Evolutionary conservation across 495 filamentous ascomycete species (phyloP).

Genomic region (Penicillium robsamsonii): DNA sequence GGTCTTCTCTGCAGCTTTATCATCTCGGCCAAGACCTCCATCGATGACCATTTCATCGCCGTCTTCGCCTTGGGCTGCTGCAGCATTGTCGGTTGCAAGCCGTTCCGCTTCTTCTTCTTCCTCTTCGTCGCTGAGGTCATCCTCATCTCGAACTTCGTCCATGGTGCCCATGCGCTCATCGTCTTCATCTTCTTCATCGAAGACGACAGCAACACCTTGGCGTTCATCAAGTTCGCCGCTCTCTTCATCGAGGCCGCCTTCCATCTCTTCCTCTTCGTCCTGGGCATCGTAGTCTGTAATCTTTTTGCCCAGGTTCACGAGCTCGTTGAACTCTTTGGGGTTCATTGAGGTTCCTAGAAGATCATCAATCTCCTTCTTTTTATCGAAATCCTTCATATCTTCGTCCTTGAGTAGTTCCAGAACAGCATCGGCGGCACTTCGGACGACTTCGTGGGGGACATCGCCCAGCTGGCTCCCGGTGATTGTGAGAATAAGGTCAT

Average conservation of each 20-base stretch:
- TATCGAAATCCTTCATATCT: constrained; percentile 94
- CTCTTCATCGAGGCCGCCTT: constrained; percentile 57
- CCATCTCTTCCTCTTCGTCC: constrained; percentile 92
- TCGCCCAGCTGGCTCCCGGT: constrained; percentile 87
- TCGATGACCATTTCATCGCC: constrained; percentile 81
- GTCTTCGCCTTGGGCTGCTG: constrained; percentile 48
- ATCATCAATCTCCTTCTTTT: constrained; percentile 96
- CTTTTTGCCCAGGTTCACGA: constrained; percentile 96
- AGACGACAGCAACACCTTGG: constrained; percentile 95
- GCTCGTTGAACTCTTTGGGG: constrained; percentile 92
- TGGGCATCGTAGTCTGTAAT: constrained; percentile 98
- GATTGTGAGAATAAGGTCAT: constrained; percentile 89
- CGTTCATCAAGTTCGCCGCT: constrained; percentile 83
- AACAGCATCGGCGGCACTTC: constrained; percentile 92
- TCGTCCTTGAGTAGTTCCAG: constrained; percentile 93
- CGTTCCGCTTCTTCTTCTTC: constrained; percentile 52
- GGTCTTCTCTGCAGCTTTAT: constrained; percentile 48
- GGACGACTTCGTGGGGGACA: constrained; percentile 85
- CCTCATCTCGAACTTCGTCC: constrained; percentile 79
- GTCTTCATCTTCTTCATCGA: constrained; percentile 92
- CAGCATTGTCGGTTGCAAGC: constrained; percentile 46
- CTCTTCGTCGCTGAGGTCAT: constrained; percentile 64
- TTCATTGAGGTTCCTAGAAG: constrained; percentile 77
- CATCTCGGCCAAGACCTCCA: constrained; percentile 45
- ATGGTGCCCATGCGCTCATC: constrained; percentile 72